These are phyloP conservation scores for Pyricularia grisea DNA, from an alignment of 2,329 filamentous ascomycete species.

Conservation along the genomic window DNA sequence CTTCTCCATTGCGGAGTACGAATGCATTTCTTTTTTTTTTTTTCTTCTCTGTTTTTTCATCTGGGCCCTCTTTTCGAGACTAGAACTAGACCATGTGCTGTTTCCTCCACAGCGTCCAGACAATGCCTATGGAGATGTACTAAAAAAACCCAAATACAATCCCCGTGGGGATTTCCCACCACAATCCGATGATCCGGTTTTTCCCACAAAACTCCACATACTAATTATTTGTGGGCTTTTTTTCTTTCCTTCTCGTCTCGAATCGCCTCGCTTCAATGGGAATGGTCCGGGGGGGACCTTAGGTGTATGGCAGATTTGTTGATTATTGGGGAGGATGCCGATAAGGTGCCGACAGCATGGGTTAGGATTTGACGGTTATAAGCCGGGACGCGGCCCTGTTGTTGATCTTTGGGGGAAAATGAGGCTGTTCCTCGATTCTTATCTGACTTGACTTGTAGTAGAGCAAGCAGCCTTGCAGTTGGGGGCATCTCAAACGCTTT, in stretches of 20 bases:
- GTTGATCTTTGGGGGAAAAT: neutral
- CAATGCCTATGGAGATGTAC: neutral
- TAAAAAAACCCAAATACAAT: neutral
- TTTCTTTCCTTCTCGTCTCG: neutral
- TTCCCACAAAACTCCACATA: neutral
- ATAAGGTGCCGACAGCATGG: neutral
- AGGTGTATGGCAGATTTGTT: neutral
- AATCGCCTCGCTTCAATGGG: neutral
- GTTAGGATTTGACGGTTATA: neutral
- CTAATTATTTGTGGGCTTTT: neutral
- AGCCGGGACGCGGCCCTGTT: neutral
- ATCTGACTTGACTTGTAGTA: neutral
- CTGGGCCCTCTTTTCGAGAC: no score
- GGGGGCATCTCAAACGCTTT: neutral
- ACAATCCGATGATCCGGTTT: neutral
- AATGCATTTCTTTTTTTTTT: no score
- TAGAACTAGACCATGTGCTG: no score
- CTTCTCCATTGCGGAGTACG: no score
- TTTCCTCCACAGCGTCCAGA: neutral
- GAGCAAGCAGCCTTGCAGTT: no score
- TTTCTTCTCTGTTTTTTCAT: no score
- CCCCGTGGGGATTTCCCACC: neutral
- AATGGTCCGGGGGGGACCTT: neutral
- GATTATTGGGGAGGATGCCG: neutral
- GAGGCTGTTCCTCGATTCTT: neutral